phyloP scores from a whole-genome alignment of 768 basidiomycete species.

The Russula vinacea region DNA sequence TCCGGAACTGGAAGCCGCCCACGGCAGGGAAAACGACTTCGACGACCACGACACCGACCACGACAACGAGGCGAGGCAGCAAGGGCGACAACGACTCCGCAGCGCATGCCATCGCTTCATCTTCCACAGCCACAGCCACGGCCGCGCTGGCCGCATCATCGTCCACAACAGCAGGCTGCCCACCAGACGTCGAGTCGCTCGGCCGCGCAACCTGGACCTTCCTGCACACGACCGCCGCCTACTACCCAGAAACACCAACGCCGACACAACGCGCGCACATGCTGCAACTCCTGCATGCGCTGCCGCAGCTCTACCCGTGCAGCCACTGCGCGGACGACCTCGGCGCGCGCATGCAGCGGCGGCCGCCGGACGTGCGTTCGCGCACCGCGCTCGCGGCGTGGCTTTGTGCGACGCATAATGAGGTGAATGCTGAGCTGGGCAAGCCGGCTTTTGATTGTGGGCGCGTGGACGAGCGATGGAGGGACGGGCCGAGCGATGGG shows the following conservation, averaged over 20 bases:
- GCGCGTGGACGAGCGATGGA: constrained; percentile 87
- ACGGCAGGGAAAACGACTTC: constrained; percentile 35
- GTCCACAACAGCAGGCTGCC: constrained; percentile 47
- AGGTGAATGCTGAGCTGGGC: constrained; percentile 83
- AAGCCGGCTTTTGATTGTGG: constrained; percentile 80
- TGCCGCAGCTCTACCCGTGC: constrained; percentile 88
- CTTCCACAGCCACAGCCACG: not conserved
- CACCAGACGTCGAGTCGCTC: constrained; percentile 85
- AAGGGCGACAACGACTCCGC: constrained; percentile 33
- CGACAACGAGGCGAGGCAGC: not conserved
- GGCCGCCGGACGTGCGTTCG: constrained; percentile 78
- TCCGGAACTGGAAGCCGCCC: constrained; percentile 61
- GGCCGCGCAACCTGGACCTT: constrained; percentile 97
- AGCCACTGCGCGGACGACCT: constrained; percentile 81
- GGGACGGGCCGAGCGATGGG: constrained; percentile 83
- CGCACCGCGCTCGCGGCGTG: constrained; percentile 68
- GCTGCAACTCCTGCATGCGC: constrained; percentile 70
- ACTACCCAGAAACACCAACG: constrained; percentile 84
- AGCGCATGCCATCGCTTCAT: constrained; percentile 36
- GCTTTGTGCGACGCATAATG: constrained; percentile 92
- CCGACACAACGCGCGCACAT: constrained; percentile 77
- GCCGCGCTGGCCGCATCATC: not conserved
- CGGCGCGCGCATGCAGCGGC: constrained; percentile 57
- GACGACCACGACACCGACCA: constrained; percentile 31
- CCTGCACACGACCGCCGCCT: constrained; percentile 91